phyloP scores from a whole-genome alignment of 208 protist species.

The Leishmania amazonensis region DNA sequence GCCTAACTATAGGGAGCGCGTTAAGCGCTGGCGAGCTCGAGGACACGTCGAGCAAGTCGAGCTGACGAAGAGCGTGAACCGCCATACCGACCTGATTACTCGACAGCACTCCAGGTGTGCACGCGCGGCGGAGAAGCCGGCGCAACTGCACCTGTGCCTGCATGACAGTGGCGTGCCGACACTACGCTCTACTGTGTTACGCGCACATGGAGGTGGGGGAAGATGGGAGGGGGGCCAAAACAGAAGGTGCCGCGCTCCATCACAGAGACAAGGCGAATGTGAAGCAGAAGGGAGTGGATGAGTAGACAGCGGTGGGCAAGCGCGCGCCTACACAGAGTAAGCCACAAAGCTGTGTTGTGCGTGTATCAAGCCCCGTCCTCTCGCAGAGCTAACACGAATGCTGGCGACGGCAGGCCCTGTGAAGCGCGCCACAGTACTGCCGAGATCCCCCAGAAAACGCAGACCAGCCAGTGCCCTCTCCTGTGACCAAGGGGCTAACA shows the following conservation, averaged over 20 bases:
- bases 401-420: not conserved
- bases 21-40: not conserved
- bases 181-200: not conserved
- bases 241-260: not conserved
- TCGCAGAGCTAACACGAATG: not conserved
- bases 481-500: not conserved
- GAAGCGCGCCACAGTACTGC: not conserved
- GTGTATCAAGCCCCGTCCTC: not conserved
- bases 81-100: slow-evolving; percentile 45
- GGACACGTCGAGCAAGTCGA: slow-evolving; percentile 29
- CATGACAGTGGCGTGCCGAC: not conserved
- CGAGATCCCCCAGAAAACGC: not conserved
- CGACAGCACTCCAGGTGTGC: slow-evolving; percentile 40
- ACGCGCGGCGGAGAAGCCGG: slow-evolving; percentile 31
- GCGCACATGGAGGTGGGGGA: not conserved
- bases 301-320: not conserved
- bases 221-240: not conserved
- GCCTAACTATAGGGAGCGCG: slow-evolving; percentile 25
- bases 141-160: slow-evolving; percentile 16
- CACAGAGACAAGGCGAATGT: not conserved
- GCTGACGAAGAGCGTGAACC: slow-evolving; percentile 44
- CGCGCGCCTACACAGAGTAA: not conserved
- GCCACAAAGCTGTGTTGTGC: not conserved
- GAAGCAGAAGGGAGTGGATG: not conserved
- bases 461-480: not conserved